Percentiles rank a stretch among this genome's conserved stretches.
These are phyloP conservation scores for Rosa hybrid DNA, from an alignment of 331 rosid species.

Conservation along the genomic window DNA sequence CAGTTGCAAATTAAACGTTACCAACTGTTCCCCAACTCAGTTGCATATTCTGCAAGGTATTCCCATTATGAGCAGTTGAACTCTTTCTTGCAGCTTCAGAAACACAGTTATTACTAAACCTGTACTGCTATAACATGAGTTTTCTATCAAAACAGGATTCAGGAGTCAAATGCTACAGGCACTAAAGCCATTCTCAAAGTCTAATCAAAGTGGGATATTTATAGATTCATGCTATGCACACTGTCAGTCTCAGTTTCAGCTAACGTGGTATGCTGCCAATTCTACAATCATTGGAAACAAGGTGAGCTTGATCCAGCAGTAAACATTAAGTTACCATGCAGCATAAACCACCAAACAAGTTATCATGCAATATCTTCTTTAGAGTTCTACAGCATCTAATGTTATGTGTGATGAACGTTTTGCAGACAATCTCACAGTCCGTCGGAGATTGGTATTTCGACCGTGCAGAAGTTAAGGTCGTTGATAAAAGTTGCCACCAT, in stretches of 20 bases:
- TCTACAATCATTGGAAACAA: constrained; percentile 69
- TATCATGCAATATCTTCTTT: background rate
- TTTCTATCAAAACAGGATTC: constrained; percentile 52
- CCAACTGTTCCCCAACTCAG: constrained; percentile 61
- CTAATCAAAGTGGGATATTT: constrained; percentile 64
- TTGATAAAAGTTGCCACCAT: constrained; percentile 72
- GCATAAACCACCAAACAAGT: background rate
- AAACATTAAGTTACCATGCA: background rate
- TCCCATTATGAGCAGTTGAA: background rate
- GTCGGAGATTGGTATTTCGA: constrained; percentile 97
- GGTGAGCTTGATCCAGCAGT: constrained; percentile 40
- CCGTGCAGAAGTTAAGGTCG: constrained; percentile 59
- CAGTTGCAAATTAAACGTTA: constrained; percentile 68
- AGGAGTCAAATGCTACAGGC: constrained; percentile 72
- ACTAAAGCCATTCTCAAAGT: constrained; percentile 48
- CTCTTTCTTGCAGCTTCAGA: background rate
- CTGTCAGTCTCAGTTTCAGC: constrained; percentile 83
- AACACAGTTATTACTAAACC: background rate
- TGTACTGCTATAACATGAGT: background rate
- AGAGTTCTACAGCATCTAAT: background rate
- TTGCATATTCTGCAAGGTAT: constrained; percentile 79
- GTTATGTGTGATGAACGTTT: constrained; percentile 4
- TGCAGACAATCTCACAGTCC: constrained; percentile 79
- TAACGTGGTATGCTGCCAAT: constrained; percentile 75
- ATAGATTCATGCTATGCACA: constrained; percentile 87